These are phyloP conservation scores for Barbarea vulgaris DNA, from an alignment of 345 rosid genomes.

Conservation along the genomic window DNA sequence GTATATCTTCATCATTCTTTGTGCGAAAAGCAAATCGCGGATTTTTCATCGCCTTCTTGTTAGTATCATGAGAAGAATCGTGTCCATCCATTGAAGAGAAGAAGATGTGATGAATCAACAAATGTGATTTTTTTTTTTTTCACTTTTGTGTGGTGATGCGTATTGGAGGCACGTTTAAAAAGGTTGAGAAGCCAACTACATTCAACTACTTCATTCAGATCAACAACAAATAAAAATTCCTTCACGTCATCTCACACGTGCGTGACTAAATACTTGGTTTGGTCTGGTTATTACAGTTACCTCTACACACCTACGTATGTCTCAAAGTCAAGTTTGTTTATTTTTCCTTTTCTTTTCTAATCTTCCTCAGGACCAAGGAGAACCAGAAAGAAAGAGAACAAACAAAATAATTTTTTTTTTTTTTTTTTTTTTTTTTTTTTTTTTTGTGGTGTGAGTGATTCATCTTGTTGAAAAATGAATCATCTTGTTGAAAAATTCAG, in stretches of 20 bases:
- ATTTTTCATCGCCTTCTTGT: constrained; percentile 40
- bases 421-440: too few relatives aligned
- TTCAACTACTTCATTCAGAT: constrained; percentile 60
- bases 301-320: neutral
- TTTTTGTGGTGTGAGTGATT: neutral
- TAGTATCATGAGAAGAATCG: constrained; percentile 27
- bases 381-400: neutral
- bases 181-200: constrained; percentile 57
- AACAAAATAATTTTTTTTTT: too few relatives aligned
- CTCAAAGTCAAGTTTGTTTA: too few relatives aligned
- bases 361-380: neutral
- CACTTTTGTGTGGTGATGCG: neutral
- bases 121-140: constrained; percentile 4
- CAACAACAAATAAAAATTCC: constrained; percentile 42
- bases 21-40: constrained; percentile 75
- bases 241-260: constrained; percentile 25
- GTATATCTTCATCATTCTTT: constrained; percentile 63
- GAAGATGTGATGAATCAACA: constrained; percentile 58
- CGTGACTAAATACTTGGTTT: neutral
- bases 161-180: constrained; percentile 24
- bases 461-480: constrained; percentile 87
- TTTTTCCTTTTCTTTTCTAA: too few relatives aligned
- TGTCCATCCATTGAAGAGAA: constrained; percentile 44
- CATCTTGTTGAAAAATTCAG: constrained; percentile 77
- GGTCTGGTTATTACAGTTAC: constrained; percentile 11